Base-by-base conservation (phyloP, 257 asterid species). In the Primulina huaijiensis region DNA sequence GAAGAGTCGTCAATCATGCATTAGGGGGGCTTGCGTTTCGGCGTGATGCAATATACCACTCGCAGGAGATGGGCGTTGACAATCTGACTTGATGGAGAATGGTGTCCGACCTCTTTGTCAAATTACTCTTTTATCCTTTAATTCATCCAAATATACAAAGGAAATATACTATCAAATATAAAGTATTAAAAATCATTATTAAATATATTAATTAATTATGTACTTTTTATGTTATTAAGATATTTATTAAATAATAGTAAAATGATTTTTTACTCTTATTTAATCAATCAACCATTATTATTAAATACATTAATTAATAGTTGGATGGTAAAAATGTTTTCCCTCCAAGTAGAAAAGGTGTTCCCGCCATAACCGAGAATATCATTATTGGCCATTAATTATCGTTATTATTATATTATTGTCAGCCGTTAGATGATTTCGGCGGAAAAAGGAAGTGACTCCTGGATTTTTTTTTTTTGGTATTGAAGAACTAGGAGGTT, bases 331-430 rank as follows among this genome's bases (percentile, higher is more conserved):
- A 19, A 12, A 55, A 17, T 8, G 53, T 33, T 58, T 67, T 65
- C 73, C 69, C 69, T 60, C 70, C 68, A 62, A 50, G 10, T 1
- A 40, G 33, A 63, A 65, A 31, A 17, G 7, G 29, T 25, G 63
- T 72, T 79, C 87, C 90, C 83, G 88, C 90, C 88, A 82, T 43
- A 65, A 62, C 7, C 0, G 55, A 72, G 74, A 35, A 9, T 8
- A 38, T 12, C 17, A 43, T 43, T 43, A 8, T 38, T 43, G 53
- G n/a, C n/a, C 53, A 43, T 12, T 43, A 43, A 43, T 38, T 38
- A 38, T 38, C 8, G 1, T 66, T 9, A 16, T 11, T 21, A 9
- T 10, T 40, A 7, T 6, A 8, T 6, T 10, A 8, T 34, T 33
- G n/a, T 74, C 61, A 9, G 21, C 78, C 77, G 76, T 72, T 30